phyloP scores from a whole-genome alignment of 2,329 filamentous ascomycete genomes.

The Cladophialophora yegresii region DNA sequence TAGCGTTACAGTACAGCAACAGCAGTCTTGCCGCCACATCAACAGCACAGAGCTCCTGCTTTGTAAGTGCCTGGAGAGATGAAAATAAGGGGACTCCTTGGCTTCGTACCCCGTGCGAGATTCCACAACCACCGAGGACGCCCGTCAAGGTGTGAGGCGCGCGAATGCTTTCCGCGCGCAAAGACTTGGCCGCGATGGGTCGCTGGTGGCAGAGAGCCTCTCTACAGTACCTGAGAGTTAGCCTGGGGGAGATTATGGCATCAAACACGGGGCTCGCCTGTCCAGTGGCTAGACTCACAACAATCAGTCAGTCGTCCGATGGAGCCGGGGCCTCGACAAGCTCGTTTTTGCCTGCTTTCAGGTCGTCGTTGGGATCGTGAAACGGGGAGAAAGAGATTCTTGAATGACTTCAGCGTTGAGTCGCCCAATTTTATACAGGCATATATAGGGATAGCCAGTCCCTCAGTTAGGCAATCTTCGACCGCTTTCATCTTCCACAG shows the following conservation, averaged over 20 bases:
- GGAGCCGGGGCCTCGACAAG: background rate
- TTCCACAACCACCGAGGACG: slow-evolving; percentile 12
- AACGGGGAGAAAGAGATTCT: background rate
- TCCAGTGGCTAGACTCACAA: slow-evolving; percentile 6
- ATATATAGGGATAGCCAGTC: background rate
- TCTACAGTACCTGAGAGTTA: slow-evolving; percentile 13
- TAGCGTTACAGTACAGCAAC: no score
- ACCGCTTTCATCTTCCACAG: background rate
- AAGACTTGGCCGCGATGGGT: background rate
- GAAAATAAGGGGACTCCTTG: background rate
- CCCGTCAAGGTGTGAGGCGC: background rate
- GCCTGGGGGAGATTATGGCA: slow-evolving; percentile 14
- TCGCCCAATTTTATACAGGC: slow-evolving; percentile 7
- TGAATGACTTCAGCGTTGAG: background rate
- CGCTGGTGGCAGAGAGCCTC: background rate
- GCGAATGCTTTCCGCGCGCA: background rate
- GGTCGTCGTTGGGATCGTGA: background rate
- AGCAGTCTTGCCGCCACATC: background rate
- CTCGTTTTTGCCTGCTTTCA: no score
- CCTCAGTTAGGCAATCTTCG: slow-evolving; percentile 5
- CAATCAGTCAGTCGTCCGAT: background rate
- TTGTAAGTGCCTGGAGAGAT: background rate
- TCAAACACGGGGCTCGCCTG: background rate
- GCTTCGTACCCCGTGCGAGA: slow-evolving; percentile 3
- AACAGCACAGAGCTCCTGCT: background rate